Percentiles rank a stretch among this genome's conserved stretches.
Evolutionary conservation across 345 rosid genomes (phyloP).

Genomic region (Brassica napus): Da-Ae NC_063441.1:18795501-18796000

Average conservation of each 20-base stretch:
- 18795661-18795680: slow-evolving; percentile 25
- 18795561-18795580: slow-evolving; percentile 16
- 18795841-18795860: slow-evolving; percentile 47
- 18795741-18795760: slow-evolving; percentile 40
- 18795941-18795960: slow-evolving; percentile 20
- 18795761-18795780: slow-evolving; percentile 36
- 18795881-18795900: slow-evolving; percentile 45
- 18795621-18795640: slow-evolving; percentile 22
- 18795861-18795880: slow-evolving; percentile 49
- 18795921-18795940: slow-evolving; percentile 41
- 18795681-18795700: slow-evolving; percentile 20
- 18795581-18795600: slow-evolving; percentile 17
- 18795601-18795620: slow-evolving; percentile 12
- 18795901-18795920: slow-evolving; percentile 48
- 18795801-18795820: slow-evolving; percentile 44
- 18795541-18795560: slow-evolving; percentile 14
- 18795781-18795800: slow-evolving; percentile 30
- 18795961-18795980: slow-evolving; percentile 30
- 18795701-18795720: slow-evolving; percentile 15
- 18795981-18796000: slow-evolving; percentile 41
- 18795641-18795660: slow-evolving; percentile 20
- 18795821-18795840: slow-evolving; percentile 54
- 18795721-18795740: slow-evolving; percentile 15
- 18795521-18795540: slow-evolving; percentile 16
- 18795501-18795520: not conserved